Evolutionary conservation across 2,329 filamentous ascomycete genomes (phyloP).

Genomic region (Alternaria novae-zelandiae): DNA sequence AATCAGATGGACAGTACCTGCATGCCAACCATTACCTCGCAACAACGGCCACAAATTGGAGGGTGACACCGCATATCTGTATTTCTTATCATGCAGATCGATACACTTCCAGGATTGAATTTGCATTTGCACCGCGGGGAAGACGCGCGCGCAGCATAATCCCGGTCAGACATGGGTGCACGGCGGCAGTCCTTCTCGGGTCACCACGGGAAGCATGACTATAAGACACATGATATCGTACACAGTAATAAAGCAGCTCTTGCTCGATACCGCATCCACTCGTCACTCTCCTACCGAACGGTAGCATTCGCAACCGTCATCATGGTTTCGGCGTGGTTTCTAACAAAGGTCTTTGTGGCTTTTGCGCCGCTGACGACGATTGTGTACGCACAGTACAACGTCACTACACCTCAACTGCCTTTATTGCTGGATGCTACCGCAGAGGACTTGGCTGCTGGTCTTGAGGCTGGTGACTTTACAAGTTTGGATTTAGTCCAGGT

Average conservation of each 20-base stretch:
- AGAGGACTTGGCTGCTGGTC: constrained; percentile 58
- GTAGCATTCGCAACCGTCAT: constrained; percentile 9
- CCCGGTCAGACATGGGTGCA: constrained; percentile 19
- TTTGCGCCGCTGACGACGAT: constrained; percentile 25
- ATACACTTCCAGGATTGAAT: constrained; percentile 11
- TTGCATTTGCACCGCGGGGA: constrained; percentile 18
- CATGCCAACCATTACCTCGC: background rate
- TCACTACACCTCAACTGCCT: constrained; percentile 30
- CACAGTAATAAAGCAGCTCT: background rate
- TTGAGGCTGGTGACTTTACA: constrained; percentile 59
- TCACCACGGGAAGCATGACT: constrained; percentile 5
- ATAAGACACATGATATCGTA: constrained; percentile 14
- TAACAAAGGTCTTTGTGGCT: constrained; percentile 23
- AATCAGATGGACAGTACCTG: background rate
- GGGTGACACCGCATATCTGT: background rate
- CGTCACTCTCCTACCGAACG: background rate
- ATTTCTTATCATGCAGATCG: constrained; percentile 25
- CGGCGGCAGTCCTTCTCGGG: constrained; percentile 14
- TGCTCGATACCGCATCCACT: background rate
- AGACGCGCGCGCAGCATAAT: background rate
- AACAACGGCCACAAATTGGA: background rate
- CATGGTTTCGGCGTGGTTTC: constrained; percentile 29
- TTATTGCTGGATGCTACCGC: constrained; percentile 58
- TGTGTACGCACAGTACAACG: constrained; percentile 21
- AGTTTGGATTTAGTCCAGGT: constrained; percentile 62